Percentiles rank a stretch among this genome's conserved stretches.
These are phyloP conservation scores for Penicillium daleae DNA, from an alignment of 495 filamentous ascomycete species.

Conservation along the genomic window DNA sequence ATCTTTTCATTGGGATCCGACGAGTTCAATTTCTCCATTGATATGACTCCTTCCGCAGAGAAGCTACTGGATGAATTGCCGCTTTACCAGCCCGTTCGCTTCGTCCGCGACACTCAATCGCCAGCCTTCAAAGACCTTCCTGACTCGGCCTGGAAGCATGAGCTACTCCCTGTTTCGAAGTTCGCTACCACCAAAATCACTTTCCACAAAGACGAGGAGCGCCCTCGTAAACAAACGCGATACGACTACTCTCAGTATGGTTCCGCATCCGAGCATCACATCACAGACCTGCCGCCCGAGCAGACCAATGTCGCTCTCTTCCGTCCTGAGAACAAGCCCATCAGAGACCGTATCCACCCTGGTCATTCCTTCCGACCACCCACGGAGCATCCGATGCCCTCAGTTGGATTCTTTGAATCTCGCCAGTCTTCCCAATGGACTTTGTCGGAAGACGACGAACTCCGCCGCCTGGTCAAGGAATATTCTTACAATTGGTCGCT, in stretches of 20 bases:
- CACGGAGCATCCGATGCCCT: slow-evolving; percentile 84
- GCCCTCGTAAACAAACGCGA: slow-evolving; percentile 74
- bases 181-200: slow-evolving; percentile 81
- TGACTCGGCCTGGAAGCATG: slow-evolving; percentile 73
- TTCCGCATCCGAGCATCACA: slow-evolving; percentile 60
- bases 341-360: slow-evolving; percentile 89
- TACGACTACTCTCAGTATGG: slow-evolving; percentile 74
- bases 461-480: slow-evolving; percentile 82
- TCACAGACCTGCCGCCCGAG: slow-evolving; percentile 63
- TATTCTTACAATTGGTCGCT: slow-evolving; percentile 97
- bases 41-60: slow-evolving; percentile 74
- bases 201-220: slow-evolving; percentile 64
- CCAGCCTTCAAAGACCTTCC: slow-evolving; percentile 59
- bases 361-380: slow-evolving; percentile 93
- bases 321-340: slow-evolving; percentile 83
- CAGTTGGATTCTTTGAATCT: slow-evolving; percentile 84
- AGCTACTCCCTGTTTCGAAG: slow-evolving; percentile 83
- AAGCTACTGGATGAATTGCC: slow-evolving; percentile 87
- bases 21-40: slow-evolving; percentile 78
- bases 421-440: slow-evolving; percentile 90
- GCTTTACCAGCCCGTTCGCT: slow-evolving; percentile 69
- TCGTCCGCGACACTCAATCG: slow-evolving; percentile 58
- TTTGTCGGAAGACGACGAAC: slow-evolving; percentile 82
- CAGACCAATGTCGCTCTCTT: slow-evolving; percentile 84
- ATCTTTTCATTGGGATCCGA: slow-evolving; percentile 83